Percentiles rank a stretch among this genome's conserved stretches.
Evolutionary conservation across 306 rosid genomes (phyloP).

Genomic region (Alnus glutinosa): DNA sequence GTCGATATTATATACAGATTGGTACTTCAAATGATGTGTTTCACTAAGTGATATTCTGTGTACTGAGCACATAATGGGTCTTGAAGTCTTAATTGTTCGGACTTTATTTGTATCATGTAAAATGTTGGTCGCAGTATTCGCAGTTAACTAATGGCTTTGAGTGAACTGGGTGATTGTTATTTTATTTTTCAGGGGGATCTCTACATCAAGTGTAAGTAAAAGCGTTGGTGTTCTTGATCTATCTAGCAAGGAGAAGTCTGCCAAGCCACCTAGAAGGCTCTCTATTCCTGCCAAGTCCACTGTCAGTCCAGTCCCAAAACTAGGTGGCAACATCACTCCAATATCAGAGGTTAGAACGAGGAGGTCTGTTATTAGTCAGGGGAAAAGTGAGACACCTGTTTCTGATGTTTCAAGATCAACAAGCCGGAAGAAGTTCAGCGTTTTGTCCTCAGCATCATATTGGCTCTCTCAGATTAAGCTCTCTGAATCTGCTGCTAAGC

Average conservation of each 20-base stretch:
- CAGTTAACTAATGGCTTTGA: background rate
- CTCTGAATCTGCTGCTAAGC: slow-evolving; percentile 74
- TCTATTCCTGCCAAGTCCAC: slow-evolving; percentile 65
- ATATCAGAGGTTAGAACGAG: slow-evolving; percentile 59
- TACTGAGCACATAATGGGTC: background rate
- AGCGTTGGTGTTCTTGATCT: slow-evolving; percentile 78
- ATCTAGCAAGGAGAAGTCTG: slow-evolving; percentile 74
- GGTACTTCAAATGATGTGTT: background rate
- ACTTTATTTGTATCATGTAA: background rate
- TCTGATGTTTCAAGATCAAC: slow-evolving; percentile 59
- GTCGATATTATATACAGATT: background rate
- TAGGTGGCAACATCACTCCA: slow-evolving; percentile 61
- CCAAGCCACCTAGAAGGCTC: slow-evolving; percentile 88
- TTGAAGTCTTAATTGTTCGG: background rate
- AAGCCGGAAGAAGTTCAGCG: slow-evolving; percentile 51
- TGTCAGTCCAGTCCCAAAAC: slow-evolving; percentile 53
- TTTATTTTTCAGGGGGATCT: slow-evolving; percentile 50
- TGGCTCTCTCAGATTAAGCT: slow-evolving; percentile 87
- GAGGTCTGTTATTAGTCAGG: slow-evolving; percentile 45
- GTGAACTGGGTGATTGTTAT: background rate
- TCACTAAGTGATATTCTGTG: background rate
- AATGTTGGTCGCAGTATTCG: background rate
- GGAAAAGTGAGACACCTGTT: slow-evolving; percentile 60
- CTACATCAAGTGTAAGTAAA: slow-evolving; percentile 58
- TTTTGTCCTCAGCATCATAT: slow-evolving; percentile 72